Evolutionary conservation across 2,329 filamentous ascomycete species (phyloP), one percentile per base, ranked within the genome.

Genomic region (Colletotrichum sp.): DNA sequence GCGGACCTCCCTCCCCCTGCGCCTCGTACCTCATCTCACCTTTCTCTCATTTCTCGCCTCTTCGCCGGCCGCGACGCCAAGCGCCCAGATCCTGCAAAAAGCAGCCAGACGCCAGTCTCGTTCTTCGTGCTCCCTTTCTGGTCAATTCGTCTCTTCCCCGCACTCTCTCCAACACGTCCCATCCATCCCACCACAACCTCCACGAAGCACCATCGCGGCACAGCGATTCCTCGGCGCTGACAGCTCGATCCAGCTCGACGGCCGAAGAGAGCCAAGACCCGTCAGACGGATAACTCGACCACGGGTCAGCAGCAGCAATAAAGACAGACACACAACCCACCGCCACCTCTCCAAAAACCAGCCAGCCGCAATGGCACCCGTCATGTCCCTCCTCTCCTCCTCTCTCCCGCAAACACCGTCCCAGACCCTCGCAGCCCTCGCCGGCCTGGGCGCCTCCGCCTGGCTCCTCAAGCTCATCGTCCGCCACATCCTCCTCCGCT

Each of bases 391-490:
- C 54, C 11, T 70, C 54, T 62, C 63, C 34, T 62, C 62, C 43
- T 62, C 62, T 34, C 68, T 73, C 43, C 72, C 72, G 18, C 68
- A 74, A 57, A 74, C 72, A 11, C 68, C 55, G 7, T 27, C 36
- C 62, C 69, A 74, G 29, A 72, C 69, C 63, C 43, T 74, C 57
- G 69, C 69, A 27, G 18, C 72, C n/a, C 68, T 74, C 68, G 69
- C 69, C 8, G 63, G 68, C 21, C 24, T 74, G 24, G 68, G 72
- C 57, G 72, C 63, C 29, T 74, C 72, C 18, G 63, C 68, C 57
- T 74, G 72, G 72, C 63, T 74, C n/a, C 24, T 74, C 12, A 72
- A 67, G 72, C 69, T 74, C 62, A 36, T 74, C 72, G 47, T 67
- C 63, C 69, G 72, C 54, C 72, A 74, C 57, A 58, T 72, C 68